phyloP scores from a whole-genome alignment of 495 filamentous ascomycete genomes.

The Trichocladium uniseriatum region DNA sequence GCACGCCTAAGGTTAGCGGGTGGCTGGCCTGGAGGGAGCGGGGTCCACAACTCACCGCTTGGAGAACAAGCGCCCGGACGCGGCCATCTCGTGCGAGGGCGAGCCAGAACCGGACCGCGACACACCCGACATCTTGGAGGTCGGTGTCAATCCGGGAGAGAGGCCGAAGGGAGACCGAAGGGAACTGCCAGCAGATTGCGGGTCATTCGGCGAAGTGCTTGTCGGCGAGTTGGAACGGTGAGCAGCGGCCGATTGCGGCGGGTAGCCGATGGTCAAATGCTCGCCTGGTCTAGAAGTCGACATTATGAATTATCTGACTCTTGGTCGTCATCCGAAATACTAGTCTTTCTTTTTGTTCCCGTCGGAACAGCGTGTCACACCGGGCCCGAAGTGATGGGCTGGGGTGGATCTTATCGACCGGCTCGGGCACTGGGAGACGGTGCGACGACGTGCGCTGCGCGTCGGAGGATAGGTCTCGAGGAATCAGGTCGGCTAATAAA shows the following conservation, averaged over 20 bases:
- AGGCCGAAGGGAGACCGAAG: slow-evolving; percentile 69
- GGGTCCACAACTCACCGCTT: slow-evolving; percentile 62
- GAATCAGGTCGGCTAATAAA: no score
- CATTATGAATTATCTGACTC: slow-evolving; percentile 75
- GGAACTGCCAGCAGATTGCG: slow-evolving; percentile 52
- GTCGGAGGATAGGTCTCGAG: slow-evolving; percentile 4
- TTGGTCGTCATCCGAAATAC: slow-evolving; percentile 35
- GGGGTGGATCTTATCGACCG: not conserved
- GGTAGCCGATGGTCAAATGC: slow-evolving; percentile 62
- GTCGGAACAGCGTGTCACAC: slow-evolving; percentile 6
- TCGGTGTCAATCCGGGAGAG: slow-evolving; percentile 51
- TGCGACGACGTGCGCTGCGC: slow-evolving; percentile 15
- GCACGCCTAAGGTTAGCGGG: slow-evolving; percentile 14
- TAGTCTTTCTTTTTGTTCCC: slow-evolving; percentile 12
- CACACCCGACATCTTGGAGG: slow-evolving; percentile 60
- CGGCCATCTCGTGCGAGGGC: slow-evolving; percentile 83
- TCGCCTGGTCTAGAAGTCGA: slow-evolving; percentile 74
- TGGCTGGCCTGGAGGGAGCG: slow-evolving; percentile 5
- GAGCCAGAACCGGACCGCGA: slow-evolving; percentile 87
- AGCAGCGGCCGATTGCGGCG: slow-evolving; percentile 46
- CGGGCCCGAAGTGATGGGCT: slow-evolving; percentile 2
- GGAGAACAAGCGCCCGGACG: slow-evolving; percentile 64
- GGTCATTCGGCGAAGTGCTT: slow-evolving; percentile 78
- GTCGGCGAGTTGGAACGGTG: slow-evolving; percentile 82
- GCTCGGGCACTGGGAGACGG: not conserved